These are phyloP conservation scores for Trametes pubescens DNA, from an alignment of 1,284 basidiomycete genomes.

Conservation along the genomic window DNA sequence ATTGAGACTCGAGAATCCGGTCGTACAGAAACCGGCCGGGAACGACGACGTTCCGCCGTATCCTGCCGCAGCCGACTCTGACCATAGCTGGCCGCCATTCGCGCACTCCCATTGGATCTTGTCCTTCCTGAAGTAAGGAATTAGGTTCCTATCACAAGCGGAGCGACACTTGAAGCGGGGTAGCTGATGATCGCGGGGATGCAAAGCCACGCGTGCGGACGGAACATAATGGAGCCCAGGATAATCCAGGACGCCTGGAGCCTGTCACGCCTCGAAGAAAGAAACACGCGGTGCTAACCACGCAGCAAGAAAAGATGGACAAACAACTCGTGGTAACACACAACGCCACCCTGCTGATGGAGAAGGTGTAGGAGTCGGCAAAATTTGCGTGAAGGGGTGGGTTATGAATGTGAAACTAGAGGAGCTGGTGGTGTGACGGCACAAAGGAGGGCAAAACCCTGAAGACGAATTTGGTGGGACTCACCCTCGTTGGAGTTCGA, in stretches of 20 bases:
- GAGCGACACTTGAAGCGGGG: conserved; percentile 15
- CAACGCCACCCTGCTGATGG: conserved; percentile 27
- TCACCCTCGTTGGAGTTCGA: conserved; percentile 74
- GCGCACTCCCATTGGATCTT: conserved; percentile 81
- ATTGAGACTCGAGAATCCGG: conserved; percentile 72
- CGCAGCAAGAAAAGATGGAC: conserved; percentile 26
- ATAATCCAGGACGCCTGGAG: conserved; percentile 12
- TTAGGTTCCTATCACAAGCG: conserved; percentile 27
- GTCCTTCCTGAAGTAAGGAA: conserved; percentile 57
- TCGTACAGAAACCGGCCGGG: conserved; percentile 67
- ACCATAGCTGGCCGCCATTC: conserved; percentile 76
- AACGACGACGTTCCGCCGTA: conserved; percentile 51
- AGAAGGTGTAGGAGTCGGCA: conserved; percentile 21
- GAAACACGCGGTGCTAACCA: conserved; percentile 20
- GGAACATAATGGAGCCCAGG: conserved; percentile 17
- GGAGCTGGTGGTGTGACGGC: conserved; percentile 23
- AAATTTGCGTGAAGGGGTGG: conserved; percentile 21
- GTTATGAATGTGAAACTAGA: conserved; percentile 26
- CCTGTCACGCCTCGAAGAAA: conserved; percentile 24
- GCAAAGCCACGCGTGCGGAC: conserved; percentile 18
- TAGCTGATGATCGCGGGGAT: conserved; percentile 17
- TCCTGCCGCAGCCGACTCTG: conserved; percentile 53
- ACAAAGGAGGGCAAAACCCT: conserved; percentile 17
- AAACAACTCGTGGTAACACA: conserved; percentile 30
- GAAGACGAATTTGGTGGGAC: conserved; percentile 39